These are phyloP conservation scores for Wickerhamiella australiensis DNA, from an alignment of 805 yeast species.

Conservation along the genomic window DNA sequence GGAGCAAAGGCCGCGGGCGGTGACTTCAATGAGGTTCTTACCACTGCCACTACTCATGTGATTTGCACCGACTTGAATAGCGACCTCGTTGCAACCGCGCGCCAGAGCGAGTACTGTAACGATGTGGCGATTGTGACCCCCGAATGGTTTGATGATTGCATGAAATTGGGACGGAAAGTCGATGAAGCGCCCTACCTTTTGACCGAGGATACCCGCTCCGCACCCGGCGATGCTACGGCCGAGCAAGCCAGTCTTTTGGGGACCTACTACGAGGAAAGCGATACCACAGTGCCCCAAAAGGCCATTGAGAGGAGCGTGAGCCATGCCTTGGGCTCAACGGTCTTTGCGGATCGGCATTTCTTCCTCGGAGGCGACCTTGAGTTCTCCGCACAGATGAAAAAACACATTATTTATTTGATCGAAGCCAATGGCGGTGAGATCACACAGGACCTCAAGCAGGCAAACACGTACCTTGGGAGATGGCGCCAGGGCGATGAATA, in stretches of 20 bases:
- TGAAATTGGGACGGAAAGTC: constrained; percentile 39
- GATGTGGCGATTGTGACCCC: constrained; percentile 45
- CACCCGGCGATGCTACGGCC: not conserved
- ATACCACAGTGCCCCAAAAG: constrained; percentile 17
- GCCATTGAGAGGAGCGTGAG: constrained; percentile 23
- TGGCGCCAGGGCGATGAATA: constrained; percentile 50
- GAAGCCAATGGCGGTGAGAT: constrained; percentile 44
- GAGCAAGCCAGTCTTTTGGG: constrained; percentile 16
- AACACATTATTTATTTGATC: constrained; percentile 36
- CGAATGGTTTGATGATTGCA: constrained; percentile 66
- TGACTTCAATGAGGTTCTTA: constrained; percentile 46
- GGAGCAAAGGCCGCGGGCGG: constrained; percentile 73
- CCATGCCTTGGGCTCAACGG: constrained; percentile 18
- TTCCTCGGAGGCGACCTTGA: constrained; percentile 45
- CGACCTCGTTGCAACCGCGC: constrained; percentile 49
- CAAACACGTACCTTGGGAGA: constrained; percentile 49
- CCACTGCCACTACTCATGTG: constrained; percentile 68
- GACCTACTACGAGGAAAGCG: constrained; percentile 12
- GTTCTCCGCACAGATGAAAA: constrained; percentile 35
- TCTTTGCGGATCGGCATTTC: constrained; percentile 36
- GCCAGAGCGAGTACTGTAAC: constrained; percentile 22
- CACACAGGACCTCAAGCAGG: constrained; percentile 23
- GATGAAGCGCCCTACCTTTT: constrained; percentile 45
- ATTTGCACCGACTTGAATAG: constrained; percentile 43
- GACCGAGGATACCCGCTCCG: constrained; percentile 14